Percentiles rank a stretch among this genome's conserved stretches.
phyloP scores from a whole-genome alignment of 208 protist species.

The Phytomonas sp. region DNA sequence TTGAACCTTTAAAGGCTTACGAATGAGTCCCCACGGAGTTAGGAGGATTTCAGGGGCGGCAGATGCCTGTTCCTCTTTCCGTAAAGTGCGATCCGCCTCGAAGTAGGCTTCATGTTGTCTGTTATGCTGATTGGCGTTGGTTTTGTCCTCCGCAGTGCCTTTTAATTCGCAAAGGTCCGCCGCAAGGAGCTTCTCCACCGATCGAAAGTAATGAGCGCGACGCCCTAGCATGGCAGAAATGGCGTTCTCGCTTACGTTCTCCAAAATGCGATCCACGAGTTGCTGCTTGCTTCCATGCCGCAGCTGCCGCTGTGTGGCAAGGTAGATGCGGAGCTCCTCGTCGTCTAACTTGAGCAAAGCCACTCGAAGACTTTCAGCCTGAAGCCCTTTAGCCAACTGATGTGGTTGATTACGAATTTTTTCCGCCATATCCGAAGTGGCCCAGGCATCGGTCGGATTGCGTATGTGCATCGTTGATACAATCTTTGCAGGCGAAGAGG shows the following conservation, averaged over 20 bases:
- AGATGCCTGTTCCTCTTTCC: constrained; percentile 28
- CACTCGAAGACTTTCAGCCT: constrained; percentile 24
- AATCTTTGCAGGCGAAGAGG: constrained; percentile 12
- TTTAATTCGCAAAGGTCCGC: constrained; percentile 53
- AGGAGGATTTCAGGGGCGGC: constrained; percentile 54
- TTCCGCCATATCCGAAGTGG: constrained; percentile 54
- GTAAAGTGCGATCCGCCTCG: constrained; percentile 21
- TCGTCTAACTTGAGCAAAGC: constrained; percentile 60
- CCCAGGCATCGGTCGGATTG: constrained; percentile 74
- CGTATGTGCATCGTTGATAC: constrained; percentile 78
- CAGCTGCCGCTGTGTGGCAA: constrained; percentile 71
- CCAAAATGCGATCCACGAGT: constrained; percentile 66
- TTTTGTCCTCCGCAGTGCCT: constrained; percentile 3
- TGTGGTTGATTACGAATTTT: constrained; percentile 26
- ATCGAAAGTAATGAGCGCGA: constrained; percentile 80
- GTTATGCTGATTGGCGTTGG: background rate
- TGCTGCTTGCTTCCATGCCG: constrained; percentile 66
- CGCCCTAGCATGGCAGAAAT: constrained; percentile 77
- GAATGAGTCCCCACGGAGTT: constrained; percentile 83
- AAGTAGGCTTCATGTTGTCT: background rate
- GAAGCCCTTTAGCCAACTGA: constrained; percentile 17
- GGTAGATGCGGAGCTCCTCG: constrained; percentile 88
- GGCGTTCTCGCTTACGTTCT: constrained; percentile 32
- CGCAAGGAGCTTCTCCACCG: constrained; percentile 66
- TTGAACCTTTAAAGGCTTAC: constrained; percentile 42